Conservation (phyloP, 306 rosid species). For the Acacia acuminata region DNA sequence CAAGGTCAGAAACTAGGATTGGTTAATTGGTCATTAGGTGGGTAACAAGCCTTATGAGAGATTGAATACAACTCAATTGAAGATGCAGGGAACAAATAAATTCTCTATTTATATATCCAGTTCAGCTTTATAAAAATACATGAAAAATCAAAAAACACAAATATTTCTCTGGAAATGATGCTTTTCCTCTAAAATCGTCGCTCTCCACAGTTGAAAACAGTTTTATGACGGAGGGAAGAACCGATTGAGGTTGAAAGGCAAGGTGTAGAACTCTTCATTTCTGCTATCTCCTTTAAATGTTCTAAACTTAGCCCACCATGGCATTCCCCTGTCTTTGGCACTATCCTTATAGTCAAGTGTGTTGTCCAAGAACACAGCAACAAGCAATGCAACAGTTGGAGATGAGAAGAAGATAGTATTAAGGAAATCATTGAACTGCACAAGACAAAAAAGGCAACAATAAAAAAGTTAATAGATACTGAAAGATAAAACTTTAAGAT, state of each 20-base stretch:
- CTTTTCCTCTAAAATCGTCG: constrained; percentile 57
- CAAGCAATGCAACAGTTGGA: constrained; percentile 84
- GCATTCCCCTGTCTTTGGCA: constrained; percentile 95
- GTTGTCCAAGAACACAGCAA: constrained; percentile 92
- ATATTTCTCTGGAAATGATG: constrained; percentile 54
- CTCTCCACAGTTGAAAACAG: constrained; percentile 1
- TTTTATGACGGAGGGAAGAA: constrained; percentile 90
- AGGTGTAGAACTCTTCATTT: constrained; percentile 96
- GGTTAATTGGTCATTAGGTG: neutral
- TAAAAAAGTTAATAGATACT: neutral
- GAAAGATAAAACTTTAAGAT: neutral
- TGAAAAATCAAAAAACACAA: neutral
- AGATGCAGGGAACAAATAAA: neutral
- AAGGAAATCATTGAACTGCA: constrained; percentile 94
- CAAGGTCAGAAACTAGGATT: neutral
- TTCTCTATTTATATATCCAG: neutral
- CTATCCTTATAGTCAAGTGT: constrained; percentile 90
- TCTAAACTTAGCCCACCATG: constrained; percentile 97
- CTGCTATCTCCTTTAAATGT: constrained; percentile 85
- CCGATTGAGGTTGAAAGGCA: constrained; percentile 94
- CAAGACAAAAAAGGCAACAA: neutral
- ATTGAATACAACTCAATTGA: neutral
- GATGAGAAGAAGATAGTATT: constrained; percentile 78
- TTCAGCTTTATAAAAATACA: neutral
- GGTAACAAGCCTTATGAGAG: neutral